Base-by-base conservation (phyloP, 1,139 yeast genomes). In the Blastobotrys apis region DNA sequence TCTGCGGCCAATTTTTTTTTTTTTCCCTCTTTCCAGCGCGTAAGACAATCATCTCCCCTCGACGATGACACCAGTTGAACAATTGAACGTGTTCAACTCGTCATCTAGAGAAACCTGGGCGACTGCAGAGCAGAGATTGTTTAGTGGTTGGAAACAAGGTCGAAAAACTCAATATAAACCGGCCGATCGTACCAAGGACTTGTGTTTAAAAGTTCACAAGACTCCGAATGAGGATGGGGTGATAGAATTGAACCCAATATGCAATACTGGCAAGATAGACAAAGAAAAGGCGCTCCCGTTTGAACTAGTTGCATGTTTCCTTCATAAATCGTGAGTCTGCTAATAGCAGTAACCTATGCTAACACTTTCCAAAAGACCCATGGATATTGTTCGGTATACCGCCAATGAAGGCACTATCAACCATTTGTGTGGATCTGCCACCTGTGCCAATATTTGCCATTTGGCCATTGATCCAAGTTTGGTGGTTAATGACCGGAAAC, bases 61-160 rank as follows among this genome's bases (percentile, higher is more conserved):
- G 26, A 23, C 6, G 13, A 23, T 34, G 19, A n/a, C 30, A 3
- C 25, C 34, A 20, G 13, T 12, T 15, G 30, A 33, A 16, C 34
- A 34, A 21, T 27, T 27, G 25, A 15, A 26, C 12, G 15, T 33
- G 5, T 40, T 33, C 29, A 12, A 27, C 8, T 27, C 34, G 16
- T 31, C 19, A 6, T 34, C 38, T 3, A 25, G 43, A 22, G 38
- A 40, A 27, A 29, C 19, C 13, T 40, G 43, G 43, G 43, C 43
- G 10, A 40, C 19, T 25, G 43, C 43, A 10, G 43, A 40, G 22
- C 15, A 40, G 8, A 25, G 38, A 12, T 10, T 40, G 13, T 40
- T 40, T 22, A 4, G 34, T 5, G 43, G 43, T 3, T 35, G 33
- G 20, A 40, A 33, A 15, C 17, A 10, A 4, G 43, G 43, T 4